A percentile compares a stretch with the other conserved stretches of the same genome.
Evolutionary conservation across 495 filamentous ascomycete species (phyloP).

Genomic region (Podospora pseudocomata): DNA sequence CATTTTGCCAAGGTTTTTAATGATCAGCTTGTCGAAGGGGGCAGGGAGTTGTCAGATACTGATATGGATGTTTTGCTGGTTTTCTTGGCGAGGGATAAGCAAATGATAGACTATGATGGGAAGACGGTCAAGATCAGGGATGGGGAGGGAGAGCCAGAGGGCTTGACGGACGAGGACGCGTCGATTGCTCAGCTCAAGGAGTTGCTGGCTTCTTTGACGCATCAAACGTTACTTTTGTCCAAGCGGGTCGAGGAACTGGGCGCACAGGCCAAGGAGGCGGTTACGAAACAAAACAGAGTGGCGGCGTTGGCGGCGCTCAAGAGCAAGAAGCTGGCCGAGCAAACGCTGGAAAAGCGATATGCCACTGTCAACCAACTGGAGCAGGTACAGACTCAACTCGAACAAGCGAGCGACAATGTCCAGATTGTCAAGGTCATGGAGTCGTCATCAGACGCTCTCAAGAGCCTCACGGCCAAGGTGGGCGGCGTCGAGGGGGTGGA

Average conservation of each 20-base stretch:
- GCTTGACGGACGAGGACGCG: slow-evolving; percentile 68
- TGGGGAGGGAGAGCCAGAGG: slow-evolving; percentile 37
- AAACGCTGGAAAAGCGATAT: slow-evolving; percentile 62
- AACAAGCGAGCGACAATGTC: slow-evolving; percentile 80
- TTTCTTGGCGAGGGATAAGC: slow-evolving; percentile 68
- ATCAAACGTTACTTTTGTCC: slow-evolving; percentile 52
- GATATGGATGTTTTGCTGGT: slow-evolving; percentile 69
- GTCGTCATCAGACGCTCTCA: slow-evolving; percentile 65
- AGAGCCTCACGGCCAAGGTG: slow-evolving; percentile 66
- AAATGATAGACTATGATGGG: slow-evolving; percentile 60
- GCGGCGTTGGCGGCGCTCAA: slow-evolving; percentile 73
- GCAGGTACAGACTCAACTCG: slow-evolving; percentile 71
- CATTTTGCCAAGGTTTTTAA: slow-evolving; percentile 60
- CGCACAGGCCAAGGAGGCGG: slow-evolving; percentile 60
- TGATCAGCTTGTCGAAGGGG: slow-evolving; percentile 43
- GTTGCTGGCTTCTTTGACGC: slow-evolving; percentile 57
- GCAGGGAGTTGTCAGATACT: slow-evolving; percentile 54
- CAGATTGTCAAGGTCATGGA: slow-evolving; percentile 78
- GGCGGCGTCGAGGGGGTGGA: slow-evolving; percentile 76
- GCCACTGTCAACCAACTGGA: slow-evolving; percentile 77
- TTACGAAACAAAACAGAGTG: slow-evolving; percentile 65
- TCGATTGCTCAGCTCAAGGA: slow-evolving; percentile 76
- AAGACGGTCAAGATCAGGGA: slow-evolving; percentile 71
- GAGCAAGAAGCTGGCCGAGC: slow-evolving; percentile 75
- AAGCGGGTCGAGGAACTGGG: slow-evolving; percentile 56